Conservation (phyloP, 352 stramenopile species). For the Globisporangium paroecandrum region DNA sequence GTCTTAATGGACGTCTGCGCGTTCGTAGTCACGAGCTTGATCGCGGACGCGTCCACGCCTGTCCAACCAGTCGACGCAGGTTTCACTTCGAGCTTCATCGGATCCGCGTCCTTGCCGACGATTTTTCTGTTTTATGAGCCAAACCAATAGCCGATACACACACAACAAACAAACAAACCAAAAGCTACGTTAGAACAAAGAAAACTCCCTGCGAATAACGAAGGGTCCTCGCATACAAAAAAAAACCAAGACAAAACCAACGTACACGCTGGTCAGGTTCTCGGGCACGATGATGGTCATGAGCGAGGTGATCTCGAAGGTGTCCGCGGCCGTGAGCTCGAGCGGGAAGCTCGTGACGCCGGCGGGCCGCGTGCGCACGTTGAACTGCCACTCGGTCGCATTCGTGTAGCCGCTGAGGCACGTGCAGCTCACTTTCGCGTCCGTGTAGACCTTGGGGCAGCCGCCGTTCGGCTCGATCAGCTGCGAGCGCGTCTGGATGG, state of each 20-base stretch:
- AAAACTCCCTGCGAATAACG: neutral
- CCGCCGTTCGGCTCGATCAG: conserved; percentile 39
- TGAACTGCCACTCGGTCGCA: conserved; percentile 41
- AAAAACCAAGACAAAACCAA: neutral
- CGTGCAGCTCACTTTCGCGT: conserved; percentile 49
- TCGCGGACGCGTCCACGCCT: conserved; percentile 27
- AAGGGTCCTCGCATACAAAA: neutral
- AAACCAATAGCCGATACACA: neutral
- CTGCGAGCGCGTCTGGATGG: conserved; percentile 43
- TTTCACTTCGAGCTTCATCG: conserved; percentile 34
- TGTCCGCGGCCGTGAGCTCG: conserved; percentile 30
- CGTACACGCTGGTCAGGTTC: conserved; percentile 32
- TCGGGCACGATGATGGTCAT: conserved; percentile 44
- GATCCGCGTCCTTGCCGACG: conserved; percentile 24
- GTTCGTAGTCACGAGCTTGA: conserved; percentile 36
- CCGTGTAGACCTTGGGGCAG: conserved; percentile 42
- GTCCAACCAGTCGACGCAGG: conserved; percentile 41
- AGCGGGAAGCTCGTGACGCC: conserved; percentile 30
- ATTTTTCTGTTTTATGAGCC: conserved; percentile 21
- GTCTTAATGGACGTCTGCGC: conserved; percentile 29
- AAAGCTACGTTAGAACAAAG: neutral
- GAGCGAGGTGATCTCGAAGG: conserved; percentile 38
- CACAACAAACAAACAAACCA: neutral
- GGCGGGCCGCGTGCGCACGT: conserved; percentile 22
- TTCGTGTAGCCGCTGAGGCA: conserved; percentile 44